phyloP scores from a whole-genome alignment of 805 yeast genomes.

The Schwanniomyces sp. region DNA sequence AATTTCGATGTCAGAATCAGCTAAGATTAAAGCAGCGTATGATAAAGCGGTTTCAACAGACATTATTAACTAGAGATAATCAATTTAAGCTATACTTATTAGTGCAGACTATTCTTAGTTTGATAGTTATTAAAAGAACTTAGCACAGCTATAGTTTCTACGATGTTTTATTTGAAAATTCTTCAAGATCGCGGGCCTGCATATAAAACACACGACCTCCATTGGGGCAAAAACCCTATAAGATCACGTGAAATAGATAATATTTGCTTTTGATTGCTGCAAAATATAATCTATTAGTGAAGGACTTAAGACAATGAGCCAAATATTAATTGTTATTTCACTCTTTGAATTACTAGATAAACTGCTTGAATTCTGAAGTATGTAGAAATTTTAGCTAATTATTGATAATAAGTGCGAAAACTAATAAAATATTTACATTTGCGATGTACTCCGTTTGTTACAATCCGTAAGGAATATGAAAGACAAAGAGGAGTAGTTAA shows the following conservation, averaged over 20 bases:
- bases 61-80: slow-evolving; percentile 50
- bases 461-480: too few species aligned
- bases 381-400: too few species aligned
- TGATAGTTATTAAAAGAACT: slow-evolving; percentile 7
- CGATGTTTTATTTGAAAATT: slow-evolving; percentile 2
- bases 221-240: neutral
- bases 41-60: slow-evolving; percentile 50
- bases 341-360: too few species aligned
- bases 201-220: neutral
- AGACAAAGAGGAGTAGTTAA: too few species aligned
- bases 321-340: too few species aligned
- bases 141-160: neutral
- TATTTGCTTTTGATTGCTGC: neutral
- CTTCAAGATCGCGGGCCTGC: neutral
- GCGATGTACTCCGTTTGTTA: too few species aligned
- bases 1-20: slow-evolving; percentile 48
- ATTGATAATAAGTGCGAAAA: neutral
- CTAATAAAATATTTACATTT: too few species aligned
- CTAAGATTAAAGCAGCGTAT: slow-evolving; percentile 52
- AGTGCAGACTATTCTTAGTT: slow-evolving; percentile 51
- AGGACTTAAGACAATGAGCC: neutral
- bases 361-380: too few species aligned
- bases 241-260: neutral
- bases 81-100: slow-evolving; percentile 39
- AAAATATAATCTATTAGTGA: neutral